Base-by-base conservation (phyloP, 2,329 filamentous ascomycete species). In the Mariannaea sp. region DNA sequence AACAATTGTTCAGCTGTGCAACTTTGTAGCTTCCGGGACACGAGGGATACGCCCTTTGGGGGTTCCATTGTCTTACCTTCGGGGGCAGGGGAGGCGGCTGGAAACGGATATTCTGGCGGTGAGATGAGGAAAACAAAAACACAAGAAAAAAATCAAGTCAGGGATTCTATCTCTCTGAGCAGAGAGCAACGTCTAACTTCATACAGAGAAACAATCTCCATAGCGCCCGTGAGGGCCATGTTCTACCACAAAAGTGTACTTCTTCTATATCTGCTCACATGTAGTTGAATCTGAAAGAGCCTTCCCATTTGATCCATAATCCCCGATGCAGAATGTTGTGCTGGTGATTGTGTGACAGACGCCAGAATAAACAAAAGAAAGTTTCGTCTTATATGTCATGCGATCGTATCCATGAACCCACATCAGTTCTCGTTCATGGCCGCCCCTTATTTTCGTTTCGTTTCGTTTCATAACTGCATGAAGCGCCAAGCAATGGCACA, bases 171-270 rank as follows among this genome's bases (percentile, higher is more conserved):
- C 14, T 16, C 4, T 35, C 17, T 4, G 5, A n/a, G 32, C 8
- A 16, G 14, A 35, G 10, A 35, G 32, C 6, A 35, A 35, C 16
- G 29, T 47, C 5, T 3, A 47, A 53, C 30, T 53, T 26, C 16
- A 41, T 20, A 12, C 7, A 33, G 7, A 33, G 30, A 35, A 13
- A 35, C 36, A 20, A 42, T 16, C 16, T n/a, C 30, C 17, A 22
- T 38, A 35, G 39, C 36, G 43, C 42, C 43, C 49, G 49, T 16
- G 49, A 42, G 36, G 30, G 42, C 30, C 27, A 17, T 19, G 5
- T 35, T 7, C 26, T 24, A 3, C 5, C 26, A 20, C 4, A 5
- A 22, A 16, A 6, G n/a, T n/a, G n/a, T 26, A 14, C 6, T 19
- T 33, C 16, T 22, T 16, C 20, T 20, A 27, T 36, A 32, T 20